Base-by-base conservation (phyloP, 495 filamentous ascomycete genomes). In the Hypoxylon rickii region DNA sequence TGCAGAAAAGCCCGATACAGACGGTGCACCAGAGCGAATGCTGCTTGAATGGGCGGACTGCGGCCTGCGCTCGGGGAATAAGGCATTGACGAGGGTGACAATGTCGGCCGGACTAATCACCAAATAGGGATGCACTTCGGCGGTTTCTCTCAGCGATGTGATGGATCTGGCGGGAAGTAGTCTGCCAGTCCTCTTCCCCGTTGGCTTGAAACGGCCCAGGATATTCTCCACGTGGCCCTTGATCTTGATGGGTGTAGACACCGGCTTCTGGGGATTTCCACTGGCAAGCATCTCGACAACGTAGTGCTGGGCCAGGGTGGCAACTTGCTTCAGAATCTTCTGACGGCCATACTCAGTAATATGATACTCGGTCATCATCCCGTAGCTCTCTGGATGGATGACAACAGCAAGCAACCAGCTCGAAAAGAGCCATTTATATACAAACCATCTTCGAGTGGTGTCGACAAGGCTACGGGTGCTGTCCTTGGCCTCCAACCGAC, bases 381-480 rank as follows among this genome's bases (percentile, higher is more conserved):
- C 92, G 52, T 91, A 87, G 20, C 83, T 86, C 83, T 98, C 94
- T 2, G 94, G 94, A 64, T 92, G 89, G 40, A 90, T 89, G 58
- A 98, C 81, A 39, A 90, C 88, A 58, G 88, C 87, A 33, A 88
- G 81, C 24, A 98, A 77, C 73, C 90, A 96, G 36, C 86, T 87
- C 22, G 89, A 87, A 66, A 97, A 96, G 59, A 96, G 87, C 87
- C 92, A 98, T 65, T 92, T 91, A 42, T 86, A 83, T 57, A 96
- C 85, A 51, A 97, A 79, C 74, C 90, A 93, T 61, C 83, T 83
- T 52, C 87, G 79, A 32, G 89, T 89, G 50, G 80, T 83, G 51
- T 85, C 83, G 57, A 88, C 85, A 48, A 77, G 83, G 40, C 36
- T 45, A 2, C 63, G 66, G 8, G 59, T 63, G 40, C 43, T 53